These are phyloP conservation scores for Phialemonium atrogriseum DNA, from an alignment of 2,329 filamentous ascomycete species.

Conservation along the genomic window DNA sequence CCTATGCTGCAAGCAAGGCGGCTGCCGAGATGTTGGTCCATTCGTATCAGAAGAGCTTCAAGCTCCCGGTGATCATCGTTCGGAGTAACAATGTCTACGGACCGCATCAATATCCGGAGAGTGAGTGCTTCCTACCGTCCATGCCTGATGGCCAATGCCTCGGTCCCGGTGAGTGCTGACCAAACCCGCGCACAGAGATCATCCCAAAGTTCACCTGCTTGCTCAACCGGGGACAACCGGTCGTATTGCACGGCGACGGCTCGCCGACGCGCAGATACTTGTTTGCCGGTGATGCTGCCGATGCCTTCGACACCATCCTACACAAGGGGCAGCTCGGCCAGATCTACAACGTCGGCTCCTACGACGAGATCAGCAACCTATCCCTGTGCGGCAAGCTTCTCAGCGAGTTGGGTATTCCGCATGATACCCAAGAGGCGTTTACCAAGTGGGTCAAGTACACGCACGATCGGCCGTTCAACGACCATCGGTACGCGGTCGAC, in stretches of 20 bases:
- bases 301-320: slow-evolving; percentile 77
- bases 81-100: slow-evolving; percentile 82
- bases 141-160: background rate
- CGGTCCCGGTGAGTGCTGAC: background rate
- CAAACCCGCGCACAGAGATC: slow-evolving; percentile 50
- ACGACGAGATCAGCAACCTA: slow-evolving; percentile 69
- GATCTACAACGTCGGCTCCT: slow-evolving; percentile 75
- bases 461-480: slow-evolving; percentile 71
- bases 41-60: slow-evolving; percentile 78
- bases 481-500: slow-evolving; percentile 65
- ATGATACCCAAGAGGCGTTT: slow-evolving; percentile 42
- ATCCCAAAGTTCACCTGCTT: slow-evolving; percentile 76
- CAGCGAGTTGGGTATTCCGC: slow-evolving; percentile 48
- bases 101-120: slow-evolving; percentile 76
- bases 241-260: slow-evolving; percentile 70
- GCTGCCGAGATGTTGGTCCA: slow-evolving; percentile 81
- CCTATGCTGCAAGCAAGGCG: slow-evolving; percentile 73
- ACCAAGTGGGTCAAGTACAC: slow-evolving; percentile 65
- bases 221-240: slow-evolving; percentile 55
- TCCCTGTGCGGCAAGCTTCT: slow-evolving; percentile 60
- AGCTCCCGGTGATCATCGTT: slow-evolving; percentile 70
- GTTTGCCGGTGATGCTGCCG: slow-evolving; percentile 69
- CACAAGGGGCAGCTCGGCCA: slow-evolving; percentile 68
- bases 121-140: slow-evolving; percentile 37
- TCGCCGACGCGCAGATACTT: slow-evolving; percentile 68